Base-by-base conservation (phyloP, 2,329 filamentous ascomycete species). In the Metarhizium anisopliae region DNA sequence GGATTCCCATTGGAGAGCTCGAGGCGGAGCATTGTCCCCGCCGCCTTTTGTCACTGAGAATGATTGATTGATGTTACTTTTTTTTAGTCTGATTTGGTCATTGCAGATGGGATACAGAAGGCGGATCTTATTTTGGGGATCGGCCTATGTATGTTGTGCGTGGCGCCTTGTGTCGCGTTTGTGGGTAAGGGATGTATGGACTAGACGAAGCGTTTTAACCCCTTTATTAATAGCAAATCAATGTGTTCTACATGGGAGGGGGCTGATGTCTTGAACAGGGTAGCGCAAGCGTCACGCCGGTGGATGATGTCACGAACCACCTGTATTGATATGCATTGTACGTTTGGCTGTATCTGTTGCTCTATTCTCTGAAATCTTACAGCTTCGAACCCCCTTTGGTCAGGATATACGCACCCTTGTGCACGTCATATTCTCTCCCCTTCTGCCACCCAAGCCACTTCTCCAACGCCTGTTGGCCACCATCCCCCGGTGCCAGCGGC, bases 391-490 rank as follows among this genome's bases (percentile, higher is more conserved):
- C 64, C 38, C 7, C 51, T 52, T 52, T 59, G 6, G 60, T 78
- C 59, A 76, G 70, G 20, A 85, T 78, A 59, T 90, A 68, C 0
- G 81, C 84, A 0, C 86, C 87, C 32, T 81, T 73, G 32, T 77
- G 70, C 2, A 89, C 74, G n/a, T 82, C 78, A 67, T 85, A 96
- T 36, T 96, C 82, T 57, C 72, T 77, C 1, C 88, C 90, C 63
- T 76, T 80, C 58, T 74, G 78, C 90, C 90, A 95, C 0, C 90
- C 89, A 61, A 87, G 75, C 93, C 93, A 96, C 52, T 78, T 68
- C 52, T 72, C 72, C 59, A 96, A 67, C 4, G 80, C 78, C 53
- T 84, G 81, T 67, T 90, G 85, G 1, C 90, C 91, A 4, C 88
- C 89, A 29, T 84, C 73, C 0, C 91, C 89, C 1, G 89, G 82